Evolutionary conservation across 2,329 filamentous ascomycete genomes (phyloP).

Genomic region (Sclerotinia glacialis): DNA sequence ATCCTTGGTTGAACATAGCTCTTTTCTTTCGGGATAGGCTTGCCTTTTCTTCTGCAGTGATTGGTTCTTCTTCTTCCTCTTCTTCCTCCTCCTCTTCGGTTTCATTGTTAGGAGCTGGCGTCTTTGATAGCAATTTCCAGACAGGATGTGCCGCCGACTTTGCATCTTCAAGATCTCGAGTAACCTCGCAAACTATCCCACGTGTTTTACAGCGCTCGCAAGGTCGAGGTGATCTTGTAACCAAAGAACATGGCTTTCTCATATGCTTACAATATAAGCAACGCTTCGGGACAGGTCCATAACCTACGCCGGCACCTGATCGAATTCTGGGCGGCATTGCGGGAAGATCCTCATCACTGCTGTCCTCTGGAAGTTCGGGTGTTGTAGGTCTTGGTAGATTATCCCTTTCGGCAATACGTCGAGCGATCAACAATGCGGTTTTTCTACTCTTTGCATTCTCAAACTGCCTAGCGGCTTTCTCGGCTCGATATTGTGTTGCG

Average conservation of each 20-base stretch:
- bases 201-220: constrained; percentile 6
- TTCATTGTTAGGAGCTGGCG: not conserved
- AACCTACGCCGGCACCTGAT: not conserved
- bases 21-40: constrained; percentile 1
- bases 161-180: not conserved
- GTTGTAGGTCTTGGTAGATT: not conserved
- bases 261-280: constrained; percentile 6
- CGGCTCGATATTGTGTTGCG: not conserved
- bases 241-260: not conserved
- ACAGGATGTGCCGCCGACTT: not conserved
- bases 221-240: not conserved
- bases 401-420: not conserved
- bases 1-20: not conserved
- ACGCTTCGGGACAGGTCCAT: not conserved
- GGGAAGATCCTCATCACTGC: constrained; percentile 15
- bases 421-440: not conserved
- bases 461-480: not conserved
- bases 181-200: constrained; percentile 3
- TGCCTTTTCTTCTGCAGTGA: not conserved
- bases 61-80: not conserved
- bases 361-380: not conserved
- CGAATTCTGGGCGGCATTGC: not conserved
- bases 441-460: not conserved
- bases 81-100: not conserved
- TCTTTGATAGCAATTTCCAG: not conserved